phyloP scores from a whole-genome alignment of 345 rosid genomes.

The thale cress (Arabidopsis thaliana) region TAIR10.1 NC_003074.8:21173001-21173500 shows the following conservation, averaged over 20 bases:
- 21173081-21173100: too few species aligned
- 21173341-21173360: not conserved
- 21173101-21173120: too few species aligned
- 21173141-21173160: too few species aligned
- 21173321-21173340: not conserved
- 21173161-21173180: too few species aligned
- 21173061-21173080: too few species aligned
- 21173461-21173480: constrained; percentile 26
- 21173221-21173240: not conserved
- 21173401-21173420: not conserved
- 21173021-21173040: too few species aligned
- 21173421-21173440: not conserved
- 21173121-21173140: too few species aligned
- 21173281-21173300: not conserved
- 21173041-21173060: too few species aligned
- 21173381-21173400: not conserved
- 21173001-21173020: too few species aligned
- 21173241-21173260: not conserved
- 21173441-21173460: not conserved
- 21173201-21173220: too few species aligned
- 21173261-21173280: not conserved
- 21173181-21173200: too few species aligned
- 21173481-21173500: not conserved
- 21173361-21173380: not conserved
- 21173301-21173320: too few species aligned